These are phyloP conservation scores for Daldinia decipiens DNA, from an alignment of 495 filamentous ascomycete species.

Conservation along the genomic window DNA sequence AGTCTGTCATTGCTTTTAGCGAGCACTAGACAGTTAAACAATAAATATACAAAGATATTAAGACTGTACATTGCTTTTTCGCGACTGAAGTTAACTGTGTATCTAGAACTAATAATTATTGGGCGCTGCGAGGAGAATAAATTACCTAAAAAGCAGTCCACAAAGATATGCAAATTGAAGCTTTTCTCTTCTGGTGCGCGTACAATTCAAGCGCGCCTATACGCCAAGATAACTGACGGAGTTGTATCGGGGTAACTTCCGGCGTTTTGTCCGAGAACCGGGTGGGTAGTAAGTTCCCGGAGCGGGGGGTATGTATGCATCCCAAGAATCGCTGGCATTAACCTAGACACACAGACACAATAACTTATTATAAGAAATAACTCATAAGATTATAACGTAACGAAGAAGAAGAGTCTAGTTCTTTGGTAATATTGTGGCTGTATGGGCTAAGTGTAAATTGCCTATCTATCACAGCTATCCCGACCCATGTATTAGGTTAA, in stretches of 20 bases:
- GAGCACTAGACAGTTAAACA: not conserved
- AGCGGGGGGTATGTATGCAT: not conserved
- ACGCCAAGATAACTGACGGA: not conserved
- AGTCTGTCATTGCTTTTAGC: not conserved
- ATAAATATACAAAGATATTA: not conserved
- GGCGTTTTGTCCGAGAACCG: not conserved
- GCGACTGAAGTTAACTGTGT: not conserved
- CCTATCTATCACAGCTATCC: not conserved
- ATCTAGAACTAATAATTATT: not conserved
- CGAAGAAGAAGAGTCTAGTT: not conserved
- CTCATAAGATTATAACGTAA: not conserved
- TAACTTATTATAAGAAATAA: conserved; percentile 1
- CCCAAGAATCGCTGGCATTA: not conserved
- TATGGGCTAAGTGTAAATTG: not conserved
- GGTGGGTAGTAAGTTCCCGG: not conserved
- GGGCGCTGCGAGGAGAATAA: not conserved
- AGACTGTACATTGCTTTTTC: not conserved
- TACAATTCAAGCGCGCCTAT: not conserved
- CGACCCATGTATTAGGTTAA: not conserved
- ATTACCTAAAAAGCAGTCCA: not conserved
- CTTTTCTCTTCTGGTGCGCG: not conserved
- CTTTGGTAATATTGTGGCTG: not conserved
- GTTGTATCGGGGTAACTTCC: not conserved
- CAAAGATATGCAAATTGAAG: not conserved
- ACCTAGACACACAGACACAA: not conserved